Evolutionary conservation across 164 flowering plant genomes (phyloP).

Genomic region (Umbilicus rupestris): DNA sequence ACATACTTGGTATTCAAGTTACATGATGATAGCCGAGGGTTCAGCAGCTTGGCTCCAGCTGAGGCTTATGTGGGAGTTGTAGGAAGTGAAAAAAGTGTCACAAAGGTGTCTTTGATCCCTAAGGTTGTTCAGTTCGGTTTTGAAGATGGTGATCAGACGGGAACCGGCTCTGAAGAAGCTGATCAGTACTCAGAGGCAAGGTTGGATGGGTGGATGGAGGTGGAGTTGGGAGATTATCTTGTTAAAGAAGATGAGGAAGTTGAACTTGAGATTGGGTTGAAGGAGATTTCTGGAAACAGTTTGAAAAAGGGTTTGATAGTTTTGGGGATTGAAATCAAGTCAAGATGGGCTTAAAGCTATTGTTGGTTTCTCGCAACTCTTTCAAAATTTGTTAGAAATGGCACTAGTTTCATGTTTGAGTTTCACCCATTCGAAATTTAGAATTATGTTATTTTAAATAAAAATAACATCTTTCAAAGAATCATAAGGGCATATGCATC

Average conservation of each 20-base stretch:
- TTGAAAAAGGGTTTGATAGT: not conserved
- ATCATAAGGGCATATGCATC: no score
- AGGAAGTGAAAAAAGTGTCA: not conserved
- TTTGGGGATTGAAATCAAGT: not conserved
- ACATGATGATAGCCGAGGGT: not conserved
- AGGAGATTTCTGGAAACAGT: not conserved
- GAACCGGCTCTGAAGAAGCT: not conserved
- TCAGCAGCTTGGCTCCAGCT: not conserved
- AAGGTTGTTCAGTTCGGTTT: not conserved
- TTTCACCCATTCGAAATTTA: no score
- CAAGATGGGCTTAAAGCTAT: no score
- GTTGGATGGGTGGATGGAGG: not conserved
- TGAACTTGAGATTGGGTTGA: conserved; percentile 2
- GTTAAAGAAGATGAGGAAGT: conserved; percentile 1
- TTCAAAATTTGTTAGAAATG: no score
- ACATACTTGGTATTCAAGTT: not conserved
- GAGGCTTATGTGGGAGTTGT: not conserved
- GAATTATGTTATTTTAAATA: no score
- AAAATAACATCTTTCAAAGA: no score
- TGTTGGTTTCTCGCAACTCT: not conserved
- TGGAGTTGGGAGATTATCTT: not conserved
- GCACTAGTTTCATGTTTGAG: no score
- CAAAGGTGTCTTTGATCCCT: not conserved
- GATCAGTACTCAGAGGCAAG: not conserved
- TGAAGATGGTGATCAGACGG: not conserved